These are phyloP conservation scores for Cyberlindnera nakhonratchasimensis DNA, from an alignment of 805 yeast species.

Conservation along the genomic window DNA sequence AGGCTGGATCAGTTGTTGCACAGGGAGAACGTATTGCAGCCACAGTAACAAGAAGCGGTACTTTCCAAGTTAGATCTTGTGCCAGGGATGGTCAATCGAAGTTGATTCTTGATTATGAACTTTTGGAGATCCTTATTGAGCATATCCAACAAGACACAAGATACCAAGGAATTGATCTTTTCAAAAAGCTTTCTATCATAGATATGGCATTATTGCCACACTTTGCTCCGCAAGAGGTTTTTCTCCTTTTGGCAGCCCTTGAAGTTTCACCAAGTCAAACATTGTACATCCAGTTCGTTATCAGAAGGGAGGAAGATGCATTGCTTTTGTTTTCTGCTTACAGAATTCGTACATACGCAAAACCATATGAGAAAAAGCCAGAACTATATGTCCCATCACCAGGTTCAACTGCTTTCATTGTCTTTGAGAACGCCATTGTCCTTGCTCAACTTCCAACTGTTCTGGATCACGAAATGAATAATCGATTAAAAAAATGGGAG, in stretches of 20 bases:
- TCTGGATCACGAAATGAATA: constrained; percentile 31
- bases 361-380: constrained; percentile 38
- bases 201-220: constrained; percentile 54
- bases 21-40: constrained; percentile 46
- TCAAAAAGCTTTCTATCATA: constrained; percentile 47
- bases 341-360: constrained; percentile 49
- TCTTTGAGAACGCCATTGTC: constrained; percentile 57
- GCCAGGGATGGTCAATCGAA: constrained; percentile 42
- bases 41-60: constrained; percentile 41
- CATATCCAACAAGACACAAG: constrained; percentile 36
- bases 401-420: constrained; percentile 55
- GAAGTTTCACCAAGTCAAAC: constrained; percentile 27
- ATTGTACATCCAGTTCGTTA: constrained; percentile 49
- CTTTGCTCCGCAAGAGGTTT: constrained; percentile 36
- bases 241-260: constrained; percentile 45
- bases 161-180: constrained; percentile 42
- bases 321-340: constrained; percentile 61
- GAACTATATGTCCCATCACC: constrained; percentile 55
- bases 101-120: constrained; percentile 34
- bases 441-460: constrained; percentile 55
- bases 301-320: constrained; percentile 48
- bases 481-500: constrained; percentile 65
- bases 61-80: constrained; percentile 46
- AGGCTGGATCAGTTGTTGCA: constrained; percentile 48
- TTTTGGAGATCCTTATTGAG: constrained; percentile 36